Conservation (phyloP, 2,329 filamentous ascomycete genomes). For the Thelonectria olida region DNA sequence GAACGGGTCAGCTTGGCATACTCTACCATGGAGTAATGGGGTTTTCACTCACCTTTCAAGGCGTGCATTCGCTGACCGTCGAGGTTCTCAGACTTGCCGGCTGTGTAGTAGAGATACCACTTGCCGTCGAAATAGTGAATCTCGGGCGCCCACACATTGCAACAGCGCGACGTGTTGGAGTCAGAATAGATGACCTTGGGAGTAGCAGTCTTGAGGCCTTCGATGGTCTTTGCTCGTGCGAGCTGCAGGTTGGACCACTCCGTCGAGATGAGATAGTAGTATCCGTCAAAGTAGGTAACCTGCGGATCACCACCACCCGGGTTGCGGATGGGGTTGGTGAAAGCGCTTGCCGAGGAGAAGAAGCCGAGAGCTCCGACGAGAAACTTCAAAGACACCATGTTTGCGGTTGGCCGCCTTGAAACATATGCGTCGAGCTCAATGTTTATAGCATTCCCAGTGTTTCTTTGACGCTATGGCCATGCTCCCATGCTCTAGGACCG, state of each 20-base stretch:
- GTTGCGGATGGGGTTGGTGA: conserved; percentile 61
- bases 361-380: conserved; percentile 1
- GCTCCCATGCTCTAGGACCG: no score
- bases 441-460: no score
- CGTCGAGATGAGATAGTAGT: conserved; percentile 66
- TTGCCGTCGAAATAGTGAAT: conserved; percentile 58
- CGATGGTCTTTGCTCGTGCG: conserved; percentile 62
- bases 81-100: conserved; percentile 55
- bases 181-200: conserved; percentile 62
- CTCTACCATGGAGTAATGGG: accelerated
- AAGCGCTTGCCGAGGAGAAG: conserved; percentile 42
- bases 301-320: conserved; percentile 62
- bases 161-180: conserved; percentile 55
- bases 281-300: conserved; percentile 60
- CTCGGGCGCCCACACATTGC: conserved; percentile 68
- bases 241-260: conserved; percentile 65
- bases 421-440: no score
- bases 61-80: conserved; percentile 62
- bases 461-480: no score
- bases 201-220: conserved; percentile 62
- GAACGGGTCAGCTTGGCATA: not conserved
- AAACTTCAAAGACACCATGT: not conserved
- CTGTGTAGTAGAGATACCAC: conserved; percentile 68
- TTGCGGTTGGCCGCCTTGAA: not conserved
- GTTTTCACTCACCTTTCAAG: conserved; percentile 52